Evolutionary conservation across 768 basidiomycete genomes (phyloP), one percentile per base, ranked within the genome.

Genomic region (Boletus rufocinnamomeus): DNA sequence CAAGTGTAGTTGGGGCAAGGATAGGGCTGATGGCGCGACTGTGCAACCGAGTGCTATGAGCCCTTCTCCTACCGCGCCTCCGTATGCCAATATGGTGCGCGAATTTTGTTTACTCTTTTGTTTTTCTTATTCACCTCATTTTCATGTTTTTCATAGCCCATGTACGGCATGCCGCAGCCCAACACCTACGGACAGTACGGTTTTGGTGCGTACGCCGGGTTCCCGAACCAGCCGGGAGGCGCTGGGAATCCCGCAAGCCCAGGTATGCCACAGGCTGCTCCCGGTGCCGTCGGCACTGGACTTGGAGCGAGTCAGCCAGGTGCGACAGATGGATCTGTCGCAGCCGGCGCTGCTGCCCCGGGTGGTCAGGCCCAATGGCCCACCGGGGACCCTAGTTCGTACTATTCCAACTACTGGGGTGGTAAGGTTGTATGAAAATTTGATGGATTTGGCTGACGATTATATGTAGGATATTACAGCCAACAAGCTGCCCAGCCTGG

Each of bases 1-100:
- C 81, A 98, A 98, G 77, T 96, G 93, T 75, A 94, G 93, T 68
- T 99, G 97, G 97, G 97, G 97, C 56, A 98, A 98, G 75, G 96
- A 98, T 72, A 83, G 93, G 61, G 88, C 86, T 25, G 88, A 90
- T 71, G 89, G 85, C 35, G 83, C 82, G 27, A 77, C 79, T 54
- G 79, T 83, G 27, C 80, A 83, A 55, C 74, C 76, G 19, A 71
- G 71, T 25, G 69, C 83, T 38, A 72, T 89, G 65, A 88, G 86
- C 65, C 88, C 89, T 34, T 78, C 83, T 47, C 82, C 87, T 49
- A 74, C 79, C 7, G 70, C 81, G 2, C 71, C 87, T 45, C 86
- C 89, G 17, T 93, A 93, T 70, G 89, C 84, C 59, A 88, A 85
- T 68, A 82, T 95, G 88, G 93, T 93, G 72, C 46, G 34, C 56